A percentile compares a stretch with the other conserved stretches of the same genome.
Conservation (phyloP, 78 protist species). For the Bodo saltans region DNA sequence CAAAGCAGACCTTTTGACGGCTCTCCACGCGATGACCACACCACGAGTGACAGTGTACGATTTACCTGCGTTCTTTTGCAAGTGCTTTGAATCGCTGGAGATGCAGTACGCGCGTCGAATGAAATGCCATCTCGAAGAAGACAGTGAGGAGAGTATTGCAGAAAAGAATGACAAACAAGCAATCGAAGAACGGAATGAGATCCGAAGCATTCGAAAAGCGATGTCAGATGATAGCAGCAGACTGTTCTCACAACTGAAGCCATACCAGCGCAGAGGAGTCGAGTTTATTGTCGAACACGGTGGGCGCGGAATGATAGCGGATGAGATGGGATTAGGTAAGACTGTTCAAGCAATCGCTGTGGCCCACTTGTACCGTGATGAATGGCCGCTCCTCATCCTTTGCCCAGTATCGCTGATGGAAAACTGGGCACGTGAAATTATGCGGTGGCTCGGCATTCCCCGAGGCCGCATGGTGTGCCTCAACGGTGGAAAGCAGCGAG, state of each 20-base stretch:
- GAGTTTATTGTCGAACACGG: neutral
- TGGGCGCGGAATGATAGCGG: conserved; percentile 42
- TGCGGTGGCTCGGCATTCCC: neutral
- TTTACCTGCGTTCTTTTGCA: too few species aligned
- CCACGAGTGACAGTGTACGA: too few species aligned
- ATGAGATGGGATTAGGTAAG: conserved; percentile 52
- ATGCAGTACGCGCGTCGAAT: neutral
- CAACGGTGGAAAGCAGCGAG: neutral
- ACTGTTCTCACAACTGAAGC: conserved; percentile 9
- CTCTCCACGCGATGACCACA: too few species aligned
- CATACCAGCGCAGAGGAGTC: conserved; percentile 37
- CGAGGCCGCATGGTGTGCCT: neutral
- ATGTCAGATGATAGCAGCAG: neutral
- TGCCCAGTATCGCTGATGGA: neutral
- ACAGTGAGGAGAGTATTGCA: too few species aligned
- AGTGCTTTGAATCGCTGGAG: neutral
- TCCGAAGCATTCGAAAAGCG: neutral
- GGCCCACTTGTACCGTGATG: conserved; percentile 2
- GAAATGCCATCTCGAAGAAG: neutral
- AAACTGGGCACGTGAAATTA: conserved; percentile 7
- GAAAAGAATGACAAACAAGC: too few species aligned
- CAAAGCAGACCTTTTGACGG: too few species aligned
- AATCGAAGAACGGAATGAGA: neutral
- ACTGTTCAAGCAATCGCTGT: conserved; percentile 54
- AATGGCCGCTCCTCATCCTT: conserved; percentile 38